Conservation (phyloP, 805 yeast genomes). For the Metschnikowia aberdeeniae region DNA sequence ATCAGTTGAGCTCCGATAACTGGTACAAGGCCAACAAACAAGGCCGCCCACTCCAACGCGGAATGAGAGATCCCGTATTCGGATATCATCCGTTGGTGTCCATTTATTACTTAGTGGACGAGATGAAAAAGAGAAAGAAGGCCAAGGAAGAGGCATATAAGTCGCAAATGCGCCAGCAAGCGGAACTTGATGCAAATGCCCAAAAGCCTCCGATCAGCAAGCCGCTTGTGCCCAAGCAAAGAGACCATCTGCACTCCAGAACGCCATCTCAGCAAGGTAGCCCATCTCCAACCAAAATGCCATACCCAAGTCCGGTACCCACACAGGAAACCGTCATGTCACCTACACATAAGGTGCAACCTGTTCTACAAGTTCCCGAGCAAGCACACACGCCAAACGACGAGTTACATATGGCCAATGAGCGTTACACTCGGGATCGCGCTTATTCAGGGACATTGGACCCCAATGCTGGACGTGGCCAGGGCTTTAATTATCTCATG, state of each 20-base stretch:
- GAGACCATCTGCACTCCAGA: neutral
- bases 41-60: constrained; percentile 35
- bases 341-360: constrained; percentile 1
- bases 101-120: constrained; percentile 80
- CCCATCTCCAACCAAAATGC: neutral
- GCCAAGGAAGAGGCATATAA: constrained; percentile 50
- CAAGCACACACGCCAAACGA: constrained; percentile 35
- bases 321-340: neutral
- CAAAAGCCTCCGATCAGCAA: neutral
- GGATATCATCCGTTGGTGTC: constrained; percentile 88
- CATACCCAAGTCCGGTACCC: constrained; percentile 5
- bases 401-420: neutral
- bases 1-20: constrained; percentile 54
- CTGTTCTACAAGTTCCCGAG: constrained; percentile 25
- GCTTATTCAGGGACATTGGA: constrained; percentile 29
- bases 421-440: neutral
- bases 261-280: constrained; percentile 1
- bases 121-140: constrained; percentile 68
- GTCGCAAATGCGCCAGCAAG: constrained; percentile 25
- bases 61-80: constrained; percentile 62
- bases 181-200: neutral
- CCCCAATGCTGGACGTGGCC: constrained; percentile 25
- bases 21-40: constrained; percentile 52
- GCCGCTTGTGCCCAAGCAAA: constrained; percentile 2
- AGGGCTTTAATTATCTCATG: constrained; percentile 34